These are phyloP conservation scores for Cenchrus americanus DNA, from an alignment of 176 grass and related monocot species.

Conservation along the genomic window DNA sequence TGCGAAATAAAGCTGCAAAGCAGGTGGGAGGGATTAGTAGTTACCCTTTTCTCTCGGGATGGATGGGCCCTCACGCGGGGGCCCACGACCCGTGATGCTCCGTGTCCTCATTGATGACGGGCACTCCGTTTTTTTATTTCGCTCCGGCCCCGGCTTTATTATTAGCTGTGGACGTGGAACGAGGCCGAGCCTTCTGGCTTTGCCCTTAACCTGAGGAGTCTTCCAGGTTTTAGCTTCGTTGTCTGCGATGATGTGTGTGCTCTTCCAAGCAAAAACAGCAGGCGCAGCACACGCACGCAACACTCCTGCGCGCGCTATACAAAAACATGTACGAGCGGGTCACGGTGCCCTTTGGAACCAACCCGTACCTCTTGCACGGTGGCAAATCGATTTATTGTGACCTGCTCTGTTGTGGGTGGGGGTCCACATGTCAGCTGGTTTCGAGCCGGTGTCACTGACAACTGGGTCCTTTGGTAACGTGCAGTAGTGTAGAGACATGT, in stretches of 20 bases:
- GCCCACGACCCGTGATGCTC: constrained; percentile 43
- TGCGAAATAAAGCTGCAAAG: constrained; percentile 45
- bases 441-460: not conserved
- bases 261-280: constrained; percentile 5
- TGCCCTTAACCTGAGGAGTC: constrained; percentile 34
- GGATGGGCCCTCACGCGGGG: constrained; percentile 41
- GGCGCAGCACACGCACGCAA: not conserved
- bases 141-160: constrained; percentile 27
- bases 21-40: constrained; percentile 34
- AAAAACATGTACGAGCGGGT: not conserved
- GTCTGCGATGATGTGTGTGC: not conserved
- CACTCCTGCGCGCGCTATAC: not conserved
- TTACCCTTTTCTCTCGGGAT: constrained; percentile 13
- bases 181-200: not conserved
- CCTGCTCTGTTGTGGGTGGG: not conserved
- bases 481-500: not conserved
- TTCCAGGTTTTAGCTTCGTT: constrained; percentile 10
- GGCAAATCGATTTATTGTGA: not conserved
- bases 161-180: constrained; percentile 23
- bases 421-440: constrained; percentile 1
- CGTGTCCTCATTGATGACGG: constrained; percentile 45
- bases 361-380: not conserved
- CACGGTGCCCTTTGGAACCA: not conserved
- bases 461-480: not conserved
- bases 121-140: constrained; percentile 34